These are phyloP conservation scores for Cubamyces lactineus DNA, from an alignment of 768 basidiomycete species.

Conservation along the genomic window DNA sequence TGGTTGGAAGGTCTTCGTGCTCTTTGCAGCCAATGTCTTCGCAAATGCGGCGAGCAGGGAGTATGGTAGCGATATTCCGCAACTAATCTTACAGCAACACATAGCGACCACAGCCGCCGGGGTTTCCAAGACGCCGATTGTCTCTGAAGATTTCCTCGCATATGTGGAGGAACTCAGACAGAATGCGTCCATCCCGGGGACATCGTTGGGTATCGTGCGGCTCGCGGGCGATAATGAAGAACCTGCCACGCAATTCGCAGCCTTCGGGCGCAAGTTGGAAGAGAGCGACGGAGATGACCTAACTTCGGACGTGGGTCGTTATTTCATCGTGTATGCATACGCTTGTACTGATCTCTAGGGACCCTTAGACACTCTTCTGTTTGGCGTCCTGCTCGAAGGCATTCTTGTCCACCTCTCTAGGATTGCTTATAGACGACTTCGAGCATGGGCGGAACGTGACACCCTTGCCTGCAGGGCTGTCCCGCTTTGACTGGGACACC, in stretches of 20 bases:
- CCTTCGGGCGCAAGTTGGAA: constrained; percentile 21
- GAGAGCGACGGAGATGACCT: constrained; percentile 21
- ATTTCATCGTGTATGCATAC: background rate
- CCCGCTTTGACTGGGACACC: constrained; percentile 35
- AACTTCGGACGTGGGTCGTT: constrained; percentile 16
- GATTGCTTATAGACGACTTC: constrained; percentile 39
- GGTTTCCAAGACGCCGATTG: background rate
- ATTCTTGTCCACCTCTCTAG: constrained; percentile 34
- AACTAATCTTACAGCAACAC: too few relatives aligned
- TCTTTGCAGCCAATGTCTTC: too few relatives aligned
- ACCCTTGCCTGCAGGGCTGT: constrained; percentile 26
- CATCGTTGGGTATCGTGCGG: constrained; percentile 25
- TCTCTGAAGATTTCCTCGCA: constrained; percentile 11
- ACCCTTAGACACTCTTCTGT: constrained; percentile 34
- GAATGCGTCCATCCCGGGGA: constrained; percentile 17
- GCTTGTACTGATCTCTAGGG: background rate
- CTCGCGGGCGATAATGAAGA: constrained; percentile 1
- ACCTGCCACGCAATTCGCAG: constrained; percentile 13
- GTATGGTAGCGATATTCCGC: too few relatives aligned
- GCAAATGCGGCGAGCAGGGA: too few relatives aligned
- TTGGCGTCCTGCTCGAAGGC: constrained; percentile 39
- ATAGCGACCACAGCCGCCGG: too few relatives aligned
- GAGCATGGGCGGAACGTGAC: constrained; percentile 34
- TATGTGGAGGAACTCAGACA: constrained; percentile 19
- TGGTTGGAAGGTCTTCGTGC: too few relatives aligned